Evolutionary conservation across 169 alveolate species (phyloP).

Genomic region (Cryptosporidium baileyi): DNA sequence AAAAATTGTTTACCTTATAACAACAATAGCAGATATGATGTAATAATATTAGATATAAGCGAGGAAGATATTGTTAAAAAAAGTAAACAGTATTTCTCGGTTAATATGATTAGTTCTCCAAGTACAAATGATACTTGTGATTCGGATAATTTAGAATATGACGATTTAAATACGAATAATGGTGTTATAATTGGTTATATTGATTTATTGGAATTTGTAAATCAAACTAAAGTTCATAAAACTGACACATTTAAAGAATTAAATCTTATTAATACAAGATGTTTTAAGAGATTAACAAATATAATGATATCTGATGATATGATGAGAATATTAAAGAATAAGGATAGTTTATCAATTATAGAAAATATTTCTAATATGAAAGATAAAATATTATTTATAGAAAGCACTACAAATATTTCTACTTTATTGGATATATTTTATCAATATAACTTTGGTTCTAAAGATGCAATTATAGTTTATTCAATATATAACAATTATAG

Average conservation of each 20-base stretch:
- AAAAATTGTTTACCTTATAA: not conserved
- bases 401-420: not conserved
- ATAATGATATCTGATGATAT: constrained; percentile 5
- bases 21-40: not conserved
- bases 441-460: not conserved
- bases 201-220: not conserved
- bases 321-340: not conserved
- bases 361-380: not conserved
- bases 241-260: not conserved
- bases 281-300: constrained; percentile 27
- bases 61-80: too few species aligned
- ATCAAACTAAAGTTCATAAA: not conserved
- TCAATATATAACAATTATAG: not conserved
- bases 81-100: too few species aligned
- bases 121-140: constrained; percentile 29
- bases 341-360: constrained; percentile 11
- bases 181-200: constrained; percentile 25
- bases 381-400: constrained; percentile 26
- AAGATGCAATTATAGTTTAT: constrained; percentile 11
- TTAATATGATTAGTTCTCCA: constrained; percentile 1
- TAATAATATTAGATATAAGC: constrained; percentile 4
- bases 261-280: constrained; percentile 16
- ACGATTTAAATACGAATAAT: not conserved
- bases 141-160: not conserved
- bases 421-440: constrained; percentile 3